These are phyloP conservation scores for Phialophora verrucosa DNA, from an alignment of 2,329 filamentous ascomycete species.

Conservation along the genomic window DNA sequence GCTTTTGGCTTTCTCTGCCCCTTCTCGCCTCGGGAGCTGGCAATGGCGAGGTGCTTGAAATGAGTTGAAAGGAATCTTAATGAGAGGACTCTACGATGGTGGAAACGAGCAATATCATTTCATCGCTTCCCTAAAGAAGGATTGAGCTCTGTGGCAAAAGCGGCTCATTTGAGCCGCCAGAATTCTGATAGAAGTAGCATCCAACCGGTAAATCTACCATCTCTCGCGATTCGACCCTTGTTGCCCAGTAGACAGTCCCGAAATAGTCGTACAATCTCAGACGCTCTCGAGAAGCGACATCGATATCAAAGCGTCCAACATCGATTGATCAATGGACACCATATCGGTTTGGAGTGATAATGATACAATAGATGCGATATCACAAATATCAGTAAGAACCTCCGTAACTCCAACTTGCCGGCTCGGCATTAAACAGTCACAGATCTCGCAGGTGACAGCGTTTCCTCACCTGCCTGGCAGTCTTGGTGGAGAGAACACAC, in stretches of 20 bases:
- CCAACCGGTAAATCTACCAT: neutral
- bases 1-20: neutral
- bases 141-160: constrained; percentile 7
- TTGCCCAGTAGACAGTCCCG: constrained; percentile 10
- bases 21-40: neutral
- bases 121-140: constrained; percentile 12
- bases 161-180: constrained; percentile 9
- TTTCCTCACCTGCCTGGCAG: constrained; percentile 18
- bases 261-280: constrained; percentile 11
- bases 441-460: neutral
- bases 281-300: neutral
- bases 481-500: constrained; percentile 22
- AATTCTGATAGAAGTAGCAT: constrained; percentile 1
- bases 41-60: neutral
- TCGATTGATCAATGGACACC: neutral
- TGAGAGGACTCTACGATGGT: constrained; percentile 20
- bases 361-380: constrained; percentile 20
- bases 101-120: constrained; percentile 10
- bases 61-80: neutral
- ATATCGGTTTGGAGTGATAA: constrained; percentile 2
- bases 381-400: constrained; percentile 4
- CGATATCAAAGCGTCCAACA: neutral
- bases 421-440: constrained; percentile 10
- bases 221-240: neutral
- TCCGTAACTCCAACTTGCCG: constrained; percentile 7